Percentiles rank a stretch among this genome's conserved stretches.
phyloP scores from a whole-genome alignment of 2,329 filamentous ascomycete species.

The Atkinsonella hypoxylon region DNA sequence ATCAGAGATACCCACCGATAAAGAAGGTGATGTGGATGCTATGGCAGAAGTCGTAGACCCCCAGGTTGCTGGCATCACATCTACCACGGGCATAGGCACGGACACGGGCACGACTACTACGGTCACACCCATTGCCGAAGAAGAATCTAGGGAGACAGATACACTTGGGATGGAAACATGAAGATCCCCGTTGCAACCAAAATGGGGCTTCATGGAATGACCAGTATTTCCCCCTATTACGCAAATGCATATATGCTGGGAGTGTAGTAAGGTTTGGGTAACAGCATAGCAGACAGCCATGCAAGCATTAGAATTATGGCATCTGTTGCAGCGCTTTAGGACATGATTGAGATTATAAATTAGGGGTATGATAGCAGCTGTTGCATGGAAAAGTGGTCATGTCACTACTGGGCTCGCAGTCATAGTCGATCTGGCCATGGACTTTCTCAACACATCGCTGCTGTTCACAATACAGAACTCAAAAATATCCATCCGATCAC shows the following conservation, averaged over 20 bases:
- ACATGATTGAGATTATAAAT: no score
- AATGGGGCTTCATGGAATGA: background rate
- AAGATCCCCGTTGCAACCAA: background rate
- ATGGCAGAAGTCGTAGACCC: background rate
- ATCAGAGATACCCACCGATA: slow-evolving; percentile 8
- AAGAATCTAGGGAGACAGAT: background rate
- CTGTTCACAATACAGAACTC: no score
- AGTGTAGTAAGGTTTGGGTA: background rate
- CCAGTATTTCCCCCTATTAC: background rate
- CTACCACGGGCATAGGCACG: background rate
- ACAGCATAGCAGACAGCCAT: background rate
- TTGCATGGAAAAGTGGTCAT: background rate
- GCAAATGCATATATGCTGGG: background rate
- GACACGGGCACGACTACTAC: background rate
- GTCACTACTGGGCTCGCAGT: no score
- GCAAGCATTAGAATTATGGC: background rate
- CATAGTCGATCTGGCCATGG: no score
- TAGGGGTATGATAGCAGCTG: no score
- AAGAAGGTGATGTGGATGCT: slow-evolving; percentile 15
- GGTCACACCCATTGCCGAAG: background rate
- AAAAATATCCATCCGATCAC: background rate
- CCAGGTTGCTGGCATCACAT: background rate
- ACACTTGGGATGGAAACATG: background rate
- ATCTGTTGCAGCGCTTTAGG: background rate
- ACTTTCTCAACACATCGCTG: background rate